Base-by-base conservation (phyloP, 2,329 filamentous ascomycete species). In the Lachnellula occidentalis region DNA sequence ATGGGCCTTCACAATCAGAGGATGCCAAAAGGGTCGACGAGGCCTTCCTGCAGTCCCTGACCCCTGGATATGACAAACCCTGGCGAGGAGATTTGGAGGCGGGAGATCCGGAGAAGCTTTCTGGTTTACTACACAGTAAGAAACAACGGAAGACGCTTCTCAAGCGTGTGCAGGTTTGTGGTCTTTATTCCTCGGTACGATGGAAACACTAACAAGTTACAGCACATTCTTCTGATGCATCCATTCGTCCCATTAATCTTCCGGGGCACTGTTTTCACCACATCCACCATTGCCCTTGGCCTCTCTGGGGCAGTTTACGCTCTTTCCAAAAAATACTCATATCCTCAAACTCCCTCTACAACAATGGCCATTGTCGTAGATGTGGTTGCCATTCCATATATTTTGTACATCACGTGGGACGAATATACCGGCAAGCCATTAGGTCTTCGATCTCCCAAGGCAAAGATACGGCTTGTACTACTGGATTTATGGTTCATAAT, bases 401-500 rank as follows among this genome's bases (percentile, higher is more conserved):
- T 95, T 53, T 75, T 88, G 48, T 97, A 96, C 73, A 94, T 97
- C 74, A 95, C 92, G 22, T 95, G 86, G 74, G 94, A 99, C 68
- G 94, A 99, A 73, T 97, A 96, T 73, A 94, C 90, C 5, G 90
- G 90, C 31, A 95, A 95, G 69, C 94, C 95, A 21, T 77, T 99
- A 19, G 94, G 94, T 1, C 76, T 99, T 57, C 87, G 95, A 43
- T 86, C 85, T 6, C 85, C 90, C 9, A 85, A 85, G 54, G 87
- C 90, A 48, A 99, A 99, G 70, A 88, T 95, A 61, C 84, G 88
- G 14, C 82, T 99, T 48, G 88, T 97, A 57, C 82, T 99, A 52
- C 81, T 96, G 54, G 94, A 99, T 72, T 78, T 99, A 3, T 86
- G 96, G 66, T 99, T 99, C 70, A 96, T 99, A 66, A 92, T 97